A percentile compares a stretch with the other conserved stretches of the same genome.
These are phyloP conservation scores for Lactifluus piperatus DNA, from an alignment of 768 basidiomycete genomes.

Conservation along the genomic window DNA sequence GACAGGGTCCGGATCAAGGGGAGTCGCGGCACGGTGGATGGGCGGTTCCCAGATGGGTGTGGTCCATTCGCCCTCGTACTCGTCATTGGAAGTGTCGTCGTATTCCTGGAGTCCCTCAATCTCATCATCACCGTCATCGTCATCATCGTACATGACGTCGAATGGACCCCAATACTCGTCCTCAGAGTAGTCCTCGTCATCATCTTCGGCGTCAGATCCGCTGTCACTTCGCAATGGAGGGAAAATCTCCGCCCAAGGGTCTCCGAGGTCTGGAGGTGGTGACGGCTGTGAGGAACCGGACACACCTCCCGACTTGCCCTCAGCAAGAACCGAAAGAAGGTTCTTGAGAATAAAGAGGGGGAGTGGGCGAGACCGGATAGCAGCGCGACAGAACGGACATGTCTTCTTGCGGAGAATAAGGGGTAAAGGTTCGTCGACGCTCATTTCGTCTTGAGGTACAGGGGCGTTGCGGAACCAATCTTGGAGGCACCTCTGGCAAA, in stretches of 20 bases:
- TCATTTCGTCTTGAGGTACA: constrained; percentile 36
- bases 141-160: constrained; percentile 24
- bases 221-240: constrained; percentile 29
- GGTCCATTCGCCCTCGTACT: constrained; percentile 36
- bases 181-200: constrained; percentile 23
- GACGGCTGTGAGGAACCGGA: constrained; percentile 23
- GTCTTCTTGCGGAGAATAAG: constrained; percentile 54
- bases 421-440: constrained; percentile 35
- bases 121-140: constrained; percentile 26
- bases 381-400: constrained; percentile 63
- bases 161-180: constrained; percentile 22
- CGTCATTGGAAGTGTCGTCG: constrained; percentile 29
- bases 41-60: constrained; percentile 55
- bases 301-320: constrained; percentile 28
- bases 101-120: constrained; percentile 24
- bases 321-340: constrained; percentile 41
- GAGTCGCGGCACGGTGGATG: constrained; percentile 30
- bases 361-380: constrained; percentile 48
- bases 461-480: constrained; percentile 74
- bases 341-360: constrained; percentile 64
- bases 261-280: constrained; percentile 34
- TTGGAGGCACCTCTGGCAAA: constrained; percentile 64
- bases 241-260: constrained; percentile 72
- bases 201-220: constrained; percentile 27
- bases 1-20: constrained; percentile 28